Conservation (phyloP, 2,329 filamentous ascomycete species). For the Epichloe bromicola region DNA sequence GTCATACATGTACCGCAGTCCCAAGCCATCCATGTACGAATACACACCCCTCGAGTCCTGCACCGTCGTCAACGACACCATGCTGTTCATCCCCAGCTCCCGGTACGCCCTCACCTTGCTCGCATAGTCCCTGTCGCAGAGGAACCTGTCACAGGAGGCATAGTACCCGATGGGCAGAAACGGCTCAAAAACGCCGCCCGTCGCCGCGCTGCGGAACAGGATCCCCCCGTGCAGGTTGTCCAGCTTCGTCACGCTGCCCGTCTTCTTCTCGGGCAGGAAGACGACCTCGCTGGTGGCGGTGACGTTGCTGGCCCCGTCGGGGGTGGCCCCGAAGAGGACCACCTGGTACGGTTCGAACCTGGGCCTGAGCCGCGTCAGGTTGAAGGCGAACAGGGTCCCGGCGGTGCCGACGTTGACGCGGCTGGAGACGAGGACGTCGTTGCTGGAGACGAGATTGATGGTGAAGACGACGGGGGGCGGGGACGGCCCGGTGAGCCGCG, state of each 20-base stretch:
- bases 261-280: slow-evolving; percentile 30
- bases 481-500: slow-evolving; percentile 12
- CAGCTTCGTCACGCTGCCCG: slow-evolving; percentile 30
- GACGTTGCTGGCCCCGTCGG: slow-evolving; percentile 18
- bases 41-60: slow-evolving; percentile 24
- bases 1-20: slow-evolving; percentile 31
- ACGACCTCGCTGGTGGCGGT: slow-evolving; percentile 24
- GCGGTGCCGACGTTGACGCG: slow-evolving; percentile 22
- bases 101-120: slow-evolving; percentile 21
- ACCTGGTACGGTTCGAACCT: slow-evolving; percentile 25
- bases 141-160: slow-evolving; percentile 29
- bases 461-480: slow-evolving; percentile 20
- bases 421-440: slow-evolving; percentile 20
- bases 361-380: slow-evolving; percentile 22
- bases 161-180: slow-evolving; percentile 33
- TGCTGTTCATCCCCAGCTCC: slow-evolving; percentile 29
- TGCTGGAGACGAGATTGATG: slow-evolving; percentile 21
- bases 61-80: slow-evolving; percentile 29
- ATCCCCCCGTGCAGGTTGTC: slow-evolving; percentile 34
- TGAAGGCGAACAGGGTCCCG: slow-evolving; percentile 24
- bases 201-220: slow-evolving; percentile 23
- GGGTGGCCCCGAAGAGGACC: slow-evolving; percentile 21
- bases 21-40: slow-evolving; percentile 24
- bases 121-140: slow-evolving; percentile 24
- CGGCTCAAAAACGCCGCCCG: slow-evolving; percentile 23